Base-by-base conservation (phyloP, 2,329 filamentous ascomycete species). In the Westerdykella sp. region DNA sequence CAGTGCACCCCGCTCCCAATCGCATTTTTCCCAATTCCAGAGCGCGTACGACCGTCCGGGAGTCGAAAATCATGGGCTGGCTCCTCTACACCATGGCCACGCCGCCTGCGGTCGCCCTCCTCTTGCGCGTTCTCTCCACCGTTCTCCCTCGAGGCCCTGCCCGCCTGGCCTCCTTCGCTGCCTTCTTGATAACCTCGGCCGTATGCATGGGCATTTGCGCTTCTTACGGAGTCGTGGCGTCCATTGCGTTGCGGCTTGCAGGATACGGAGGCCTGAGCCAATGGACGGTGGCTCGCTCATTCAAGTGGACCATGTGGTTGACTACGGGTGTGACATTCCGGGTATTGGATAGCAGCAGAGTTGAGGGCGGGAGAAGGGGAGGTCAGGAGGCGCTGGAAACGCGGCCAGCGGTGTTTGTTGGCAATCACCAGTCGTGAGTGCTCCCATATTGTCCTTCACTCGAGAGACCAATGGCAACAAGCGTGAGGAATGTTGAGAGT, bases 331-430 rank as follows among this genome's bases (percentile, higher is more conserved):
- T 96, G 39, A 78, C 75, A 46, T 96, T 97, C 63, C 69, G 76
- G 48, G 70, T 95, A 39, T 77, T 84, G 36, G 60, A 61, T 18
- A 59, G 56, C 23, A 56, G 59, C 35, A 59, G 55, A 54, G 48
- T 54, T 23, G 59, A 60, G 36, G 58, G 56, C 2, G 59, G 60
- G 11, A 30, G 59, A 21, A 56, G 53, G 37, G 55, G 56, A 6
- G 64, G 62, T 12, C 57, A 60, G 39, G 65, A 67, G 38, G 63
- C 60, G 23, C 46, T 65, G 45, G 41, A 45, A 37, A 59, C 50
- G 9, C 74, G 91, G 40, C 93, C 93, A 1, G 90, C 87, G 44
- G 85, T 98, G 44, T 90, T 98, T 60, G 76, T 98, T 55, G 86
- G 85, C 34, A 97, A 97, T 70, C 93, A 98, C 72, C 93, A 98